These are phyloP conservation scores for Lotus japonicus DNA, from an alignment of 306 rosid species.

Conservation along the genomic window DNA sequence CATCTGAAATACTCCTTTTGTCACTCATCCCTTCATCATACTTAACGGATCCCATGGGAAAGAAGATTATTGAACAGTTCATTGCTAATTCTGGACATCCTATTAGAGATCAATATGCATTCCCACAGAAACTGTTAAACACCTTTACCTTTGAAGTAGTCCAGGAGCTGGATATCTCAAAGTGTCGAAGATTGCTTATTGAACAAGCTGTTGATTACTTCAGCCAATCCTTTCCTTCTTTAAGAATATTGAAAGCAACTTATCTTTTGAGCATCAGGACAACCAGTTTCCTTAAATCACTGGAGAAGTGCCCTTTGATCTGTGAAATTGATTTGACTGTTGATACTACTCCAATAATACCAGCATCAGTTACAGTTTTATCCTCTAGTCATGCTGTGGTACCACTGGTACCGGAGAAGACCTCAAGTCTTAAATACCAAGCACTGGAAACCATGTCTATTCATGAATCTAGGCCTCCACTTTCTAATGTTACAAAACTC, in stretches of 20 bases:
- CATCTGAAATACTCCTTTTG: constrained; percentile 45
- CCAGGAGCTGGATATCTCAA: constrained; percentile 72
- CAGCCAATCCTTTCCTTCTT: constrained; percentile 58
- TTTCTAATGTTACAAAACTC: constrained; percentile 53
- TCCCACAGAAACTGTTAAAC: constrained; percentile 24
- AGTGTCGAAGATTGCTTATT: constrained; percentile 51
- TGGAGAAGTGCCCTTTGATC: constrained; percentile 47
- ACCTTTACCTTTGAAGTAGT: constrained; percentile 55
- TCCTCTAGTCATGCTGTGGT: constrained; percentile 34
- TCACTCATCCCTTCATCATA: constrained; percentile 55
- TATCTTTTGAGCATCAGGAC: constrained; percentile 47
- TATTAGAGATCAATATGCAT: constrained; percentile 15
- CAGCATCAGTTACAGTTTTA: constrained; percentile 38
- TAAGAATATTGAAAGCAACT: constrained; percentile 59
- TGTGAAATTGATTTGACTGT: constrained; percentile 59
- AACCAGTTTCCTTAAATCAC: constrained; percentile 32
- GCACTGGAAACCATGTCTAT: constrained; percentile 27
- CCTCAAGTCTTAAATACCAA: constrained; percentile 11
- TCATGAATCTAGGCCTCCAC: constrained; percentile 24
- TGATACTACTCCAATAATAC: constrained; percentile 61
- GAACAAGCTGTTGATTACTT: constrained; percentile 56
- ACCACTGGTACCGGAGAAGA: constrained; percentile 26
- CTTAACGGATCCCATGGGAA: constrained; percentile 28
- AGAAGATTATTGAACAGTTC: constrained; percentile 32
- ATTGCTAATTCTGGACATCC: constrained; percentile 31